Percentiles rank a stretch among this genome's conserved stretches.
These are phyloP conservation scores for Fusarium albidum DNA, from an alignment of 2,329 filamentous ascomycete genomes.

Conservation along the genomic window DNA sequence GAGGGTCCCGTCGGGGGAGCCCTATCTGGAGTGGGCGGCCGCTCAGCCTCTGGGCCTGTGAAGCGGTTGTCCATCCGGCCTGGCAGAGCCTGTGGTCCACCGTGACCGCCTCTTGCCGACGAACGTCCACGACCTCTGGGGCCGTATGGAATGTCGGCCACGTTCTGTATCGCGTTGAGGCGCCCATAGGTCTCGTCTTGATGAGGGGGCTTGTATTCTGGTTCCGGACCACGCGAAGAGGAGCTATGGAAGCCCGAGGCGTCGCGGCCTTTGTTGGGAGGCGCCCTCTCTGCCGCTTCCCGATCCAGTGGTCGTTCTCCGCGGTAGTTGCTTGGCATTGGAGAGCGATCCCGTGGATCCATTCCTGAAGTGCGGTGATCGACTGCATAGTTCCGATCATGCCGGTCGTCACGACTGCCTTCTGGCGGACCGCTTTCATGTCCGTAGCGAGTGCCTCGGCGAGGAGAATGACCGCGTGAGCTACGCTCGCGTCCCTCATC, in stretches of 20 bases:
- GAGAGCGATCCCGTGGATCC: slow-evolving; percentile 46
- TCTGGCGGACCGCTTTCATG: slow-evolving; percentile 46
- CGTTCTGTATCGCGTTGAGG: slow-evolving; percentile 60
- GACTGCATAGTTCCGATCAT: slow-evolving; percentile 50
- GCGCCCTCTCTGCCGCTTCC: slow-evolving; percentile 42
- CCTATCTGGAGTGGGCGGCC: slow-evolving; percentile 57
- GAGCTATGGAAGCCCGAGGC: slow-evolving; percentile 48
- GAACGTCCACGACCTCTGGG: slow-evolving; percentile 61
- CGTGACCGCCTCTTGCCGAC: slow-evolving; percentile 48
- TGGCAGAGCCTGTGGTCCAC: slow-evolving; percentile 47
- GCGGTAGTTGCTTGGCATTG: slow-evolving; percentile 39
- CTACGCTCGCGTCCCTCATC: slow-evolving; percentile 56
- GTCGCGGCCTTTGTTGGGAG: slow-evolving; percentile 52
- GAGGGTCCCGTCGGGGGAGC: slow-evolving; percentile 62
- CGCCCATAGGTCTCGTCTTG: slow-evolving; percentile 71
- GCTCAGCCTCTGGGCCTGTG: slow-evolving; percentile 49
- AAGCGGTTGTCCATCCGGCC: slow-evolving; percentile 54
- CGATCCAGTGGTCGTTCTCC: slow-evolving; percentile 52
- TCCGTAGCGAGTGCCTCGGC: slow-evolving; percentile 47
- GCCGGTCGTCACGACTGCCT: slow-evolving; percentile 55
- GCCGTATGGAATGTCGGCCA: slow-evolving; percentile 61
- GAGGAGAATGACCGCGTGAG: slow-evolving; percentile 57
- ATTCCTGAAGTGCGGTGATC: slow-evolving; percentile 44
- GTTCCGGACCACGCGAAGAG: slow-evolving; percentile 50
- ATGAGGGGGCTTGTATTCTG: slow-evolving; percentile 60